Conservation (phyloP, 139 green algal genomes). For the Eudorina sp. region DNA sequence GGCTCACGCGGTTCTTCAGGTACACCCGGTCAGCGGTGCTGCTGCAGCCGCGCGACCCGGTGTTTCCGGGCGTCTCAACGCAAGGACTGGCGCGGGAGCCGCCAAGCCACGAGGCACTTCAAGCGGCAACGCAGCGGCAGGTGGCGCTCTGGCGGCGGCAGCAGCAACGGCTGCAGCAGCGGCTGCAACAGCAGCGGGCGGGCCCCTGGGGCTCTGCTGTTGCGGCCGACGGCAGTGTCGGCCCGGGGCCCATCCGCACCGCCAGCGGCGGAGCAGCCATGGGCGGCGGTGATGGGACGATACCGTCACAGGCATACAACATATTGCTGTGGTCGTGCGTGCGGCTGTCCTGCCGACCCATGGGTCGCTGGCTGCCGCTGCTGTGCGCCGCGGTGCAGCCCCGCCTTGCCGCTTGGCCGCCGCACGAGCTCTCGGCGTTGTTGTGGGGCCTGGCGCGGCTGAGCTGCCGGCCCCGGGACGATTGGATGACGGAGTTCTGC, state of each 20-base stretch:
- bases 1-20: constrained; percentile 20
- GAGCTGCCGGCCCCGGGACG: not conserved
- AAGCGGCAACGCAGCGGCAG: not conserved
- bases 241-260: not conserved
- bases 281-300: not conserved
- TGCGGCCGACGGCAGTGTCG: too few species aligned
- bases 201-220: not conserved
- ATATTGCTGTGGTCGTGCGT: not conserved
- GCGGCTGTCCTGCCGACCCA: not conserved
- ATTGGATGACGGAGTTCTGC: constrained; percentile 27
- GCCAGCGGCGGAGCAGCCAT: not conserved
- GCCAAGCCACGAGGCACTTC: not conserved
- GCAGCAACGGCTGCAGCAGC: constrained; percentile 13
- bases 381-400: not conserved
- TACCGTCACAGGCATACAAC: constrained; percentile 14
- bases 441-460: constrained; percentile 20
- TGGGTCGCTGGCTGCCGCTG: not conserved
- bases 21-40: not conserved
- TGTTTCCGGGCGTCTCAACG: not conserved
- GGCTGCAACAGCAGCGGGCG: not conserved
- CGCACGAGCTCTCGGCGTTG: not conserved
- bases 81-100: not conserved
- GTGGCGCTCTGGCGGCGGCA: not conserved
- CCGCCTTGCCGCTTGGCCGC: not conserved
- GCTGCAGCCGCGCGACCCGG: not conserved